Base-by-base conservation (phyloP, 176 grass and related monocot genomes). In the Carex pumila region DNA sequence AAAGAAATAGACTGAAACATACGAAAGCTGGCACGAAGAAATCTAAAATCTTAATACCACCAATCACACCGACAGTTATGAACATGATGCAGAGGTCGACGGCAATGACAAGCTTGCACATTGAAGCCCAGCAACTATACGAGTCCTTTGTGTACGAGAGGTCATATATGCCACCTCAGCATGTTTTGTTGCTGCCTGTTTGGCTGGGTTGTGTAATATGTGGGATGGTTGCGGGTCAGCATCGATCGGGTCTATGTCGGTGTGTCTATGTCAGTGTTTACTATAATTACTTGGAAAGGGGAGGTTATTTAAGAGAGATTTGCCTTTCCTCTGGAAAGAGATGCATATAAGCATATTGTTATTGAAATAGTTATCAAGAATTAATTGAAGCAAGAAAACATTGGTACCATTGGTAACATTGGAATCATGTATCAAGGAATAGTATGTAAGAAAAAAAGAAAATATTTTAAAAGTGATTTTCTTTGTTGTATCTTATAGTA, bases 51-150 rank as follows among this genome's bases (percentile, higher is more conserved):
- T 91, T 91, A 80, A 98, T 93, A 31, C 93, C 96, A 77, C 96
- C 93, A 69, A 91, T 87, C 61, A 98, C 93, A 89, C 95, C 93
- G 2, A 98, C 93, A 1, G 88, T 61, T 91, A 98, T 95, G 80
- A 98, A 98, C 88, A 98, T 77, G 36, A 93, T 21, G n/a, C 96
- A 98, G 58, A 98, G 93, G 61, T 89, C 79, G 3, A 98, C 87
- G 30, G 88, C 91, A 41, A 92, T 88, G 1, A 93, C 13, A 83
- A 95, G 93, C 85, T 98, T 98, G 88, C 81, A 87, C 89, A 98
- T 95, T 47, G 96, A 98, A 2, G 85, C 37, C 15, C 50, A 85
- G 82, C 93, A 92, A 81, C 95, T 93, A 36, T 85, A 83, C 0
- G 91, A 88, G 65, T 84, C 72, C 13, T 82, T 92, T 13, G 77